Evolutionary conservation across 2,329 filamentous ascomycete genomes (phyloP).

Genomic region (Dactylonectria estremocensis): DNA sequence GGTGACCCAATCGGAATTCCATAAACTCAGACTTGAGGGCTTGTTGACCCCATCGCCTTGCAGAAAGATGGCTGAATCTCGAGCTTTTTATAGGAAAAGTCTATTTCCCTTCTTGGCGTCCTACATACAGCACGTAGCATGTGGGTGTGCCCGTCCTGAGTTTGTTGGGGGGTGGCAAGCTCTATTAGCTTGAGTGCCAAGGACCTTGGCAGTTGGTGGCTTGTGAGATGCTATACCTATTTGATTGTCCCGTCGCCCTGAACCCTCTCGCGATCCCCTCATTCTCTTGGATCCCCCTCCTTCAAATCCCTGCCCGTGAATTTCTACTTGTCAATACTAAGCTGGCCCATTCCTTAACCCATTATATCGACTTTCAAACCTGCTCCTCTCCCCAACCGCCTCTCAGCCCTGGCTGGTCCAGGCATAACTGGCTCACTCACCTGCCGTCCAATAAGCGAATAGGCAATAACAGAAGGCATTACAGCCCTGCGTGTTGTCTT

Average conservation of each 20-base stretch:
- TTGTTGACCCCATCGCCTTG: constrained; percentile 8
- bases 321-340: constrained; percentile 17
- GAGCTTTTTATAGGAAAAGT: constrained; percentile 42
- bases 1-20: constrained; percentile 3
- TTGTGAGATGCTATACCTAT: constrained; percentile 31
- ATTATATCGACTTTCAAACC: constrained; percentile 13
- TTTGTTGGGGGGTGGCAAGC: constrained; percentile 27
- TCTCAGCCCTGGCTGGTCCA: constrained; percentile 14
- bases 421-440: constrained; percentile 16
- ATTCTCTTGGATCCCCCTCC: background rate
- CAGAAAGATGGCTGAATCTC: constrained; percentile 29
- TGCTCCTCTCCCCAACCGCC: constrained; percentile 19
- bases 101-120: constrained; percentile 44
- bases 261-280: background rate
- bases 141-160: constrained; percentile 13
- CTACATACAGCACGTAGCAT: constrained; percentile 3
- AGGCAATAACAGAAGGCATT: background rate
- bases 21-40: background rate
- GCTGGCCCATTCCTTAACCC: constrained; percentile 15
- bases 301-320: constrained; percentile 8
- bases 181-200: constrained; percentile 1
- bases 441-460: constrained; percentile 13
- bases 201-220: constrained; percentile 18
- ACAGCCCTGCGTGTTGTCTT: constrained; percentile 4
- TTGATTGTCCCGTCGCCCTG: constrained; percentile 32